Conservation (phyloP, 441 rosid genomes). For the Populus trichocarpa region DNA sequence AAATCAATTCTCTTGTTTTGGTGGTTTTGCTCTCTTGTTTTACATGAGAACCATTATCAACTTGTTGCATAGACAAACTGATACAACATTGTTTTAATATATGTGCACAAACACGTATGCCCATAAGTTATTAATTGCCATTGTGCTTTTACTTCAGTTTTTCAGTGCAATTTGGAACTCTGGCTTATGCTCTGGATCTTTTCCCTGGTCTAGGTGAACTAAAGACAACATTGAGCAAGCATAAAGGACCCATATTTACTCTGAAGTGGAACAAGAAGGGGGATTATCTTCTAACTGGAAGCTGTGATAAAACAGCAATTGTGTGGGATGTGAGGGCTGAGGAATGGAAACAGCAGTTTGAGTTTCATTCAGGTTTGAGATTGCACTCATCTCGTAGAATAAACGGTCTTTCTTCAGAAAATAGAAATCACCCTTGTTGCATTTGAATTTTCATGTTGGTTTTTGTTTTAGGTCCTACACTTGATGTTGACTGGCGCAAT, state of each 20-base stretch:
- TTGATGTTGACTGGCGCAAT: slow-evolving; percentile 99
- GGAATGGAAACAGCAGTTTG: slow-evolving; percentile 95
- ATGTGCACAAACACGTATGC: background rate
- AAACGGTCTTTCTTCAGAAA: background rate
- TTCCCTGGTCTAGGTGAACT: slow-evolving; percentile 60
- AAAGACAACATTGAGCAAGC: slow-evolving; percentile 79
- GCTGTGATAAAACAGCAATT: slow-evolving; percentile 92
- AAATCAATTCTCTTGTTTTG: too few relatives aligned
- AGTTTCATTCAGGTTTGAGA: slow-evolving; percentile 75
- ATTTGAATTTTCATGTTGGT: slow-evolving; percentile 4
- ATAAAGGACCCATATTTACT: slow-evolving; percentile 94
- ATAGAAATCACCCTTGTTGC: background rate
- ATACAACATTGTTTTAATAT: too few relatives aligned
- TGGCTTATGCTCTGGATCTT: background rate
- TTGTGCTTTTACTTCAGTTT: background rate
- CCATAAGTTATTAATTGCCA: background rate
- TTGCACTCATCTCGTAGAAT: slow-evolving; percentile 8
- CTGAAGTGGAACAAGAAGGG: slow-evolving; percentile 99
- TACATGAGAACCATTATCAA: too few relatives aligned
- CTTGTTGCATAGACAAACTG: too few relatives aligned
- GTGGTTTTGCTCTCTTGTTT: too few relatives aligned
- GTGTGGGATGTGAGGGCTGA: slow-evolving; percentile 98
- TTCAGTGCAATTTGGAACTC: slow-evolving; percentile 3
- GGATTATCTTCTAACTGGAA: slow-evolving; percentile 97
- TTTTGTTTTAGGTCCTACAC: slow-evolving; percentile 70